Conservation (phyloP, 352 stramenopile genomes). For the Stephanocyclus meneghinianus region DNA sequence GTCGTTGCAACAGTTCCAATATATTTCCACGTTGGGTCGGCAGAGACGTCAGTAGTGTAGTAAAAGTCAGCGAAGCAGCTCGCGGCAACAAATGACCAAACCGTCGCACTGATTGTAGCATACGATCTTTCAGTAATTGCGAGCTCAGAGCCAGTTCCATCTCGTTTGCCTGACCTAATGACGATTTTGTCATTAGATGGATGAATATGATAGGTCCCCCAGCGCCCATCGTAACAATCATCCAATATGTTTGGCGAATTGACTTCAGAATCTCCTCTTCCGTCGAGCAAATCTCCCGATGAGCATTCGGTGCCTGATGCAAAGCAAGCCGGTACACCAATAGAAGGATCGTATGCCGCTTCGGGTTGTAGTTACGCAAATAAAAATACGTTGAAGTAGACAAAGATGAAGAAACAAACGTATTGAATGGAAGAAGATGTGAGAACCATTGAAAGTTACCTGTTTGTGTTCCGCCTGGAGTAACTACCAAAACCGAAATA, state of each 20-base stretch:
- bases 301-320: not conserved
- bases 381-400: not conserved
- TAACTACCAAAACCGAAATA: slow-evolving; percentile 4
- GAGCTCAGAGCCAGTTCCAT: not conserved
- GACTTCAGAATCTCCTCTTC: not conserved
- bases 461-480: slow-evolving; percentile 1
- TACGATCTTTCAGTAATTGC: not conserved
- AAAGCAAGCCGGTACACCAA: not conserved
- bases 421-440: too few species aligned
- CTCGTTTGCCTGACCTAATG: not conserved
- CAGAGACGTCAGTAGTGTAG: not conserved
- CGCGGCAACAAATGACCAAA: not conserved
- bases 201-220: slow-evolving; percentile 5
- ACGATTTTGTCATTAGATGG: slow-evolving; percentile 13
- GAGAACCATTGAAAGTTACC: too few species aligned
- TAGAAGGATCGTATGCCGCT: slow-evolving; percentile 3
- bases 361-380: not conserved
- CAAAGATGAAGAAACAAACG: too few species aligned
- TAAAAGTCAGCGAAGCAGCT: slow-evolving; percentile 5
- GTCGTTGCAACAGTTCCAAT: slow-evolving; percentile 7
- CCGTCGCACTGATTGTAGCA: slow-evolving; percentile 7
- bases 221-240: slow-evolving; percentile 1
- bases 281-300: slow-evolving; percentile 12
- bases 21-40: not conserved
- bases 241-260: slow-evolving; percentile 9